Evolutionary conservation across 306 rosid genomes (phyloP).

Genomic region (Corylus americana): DNA sequence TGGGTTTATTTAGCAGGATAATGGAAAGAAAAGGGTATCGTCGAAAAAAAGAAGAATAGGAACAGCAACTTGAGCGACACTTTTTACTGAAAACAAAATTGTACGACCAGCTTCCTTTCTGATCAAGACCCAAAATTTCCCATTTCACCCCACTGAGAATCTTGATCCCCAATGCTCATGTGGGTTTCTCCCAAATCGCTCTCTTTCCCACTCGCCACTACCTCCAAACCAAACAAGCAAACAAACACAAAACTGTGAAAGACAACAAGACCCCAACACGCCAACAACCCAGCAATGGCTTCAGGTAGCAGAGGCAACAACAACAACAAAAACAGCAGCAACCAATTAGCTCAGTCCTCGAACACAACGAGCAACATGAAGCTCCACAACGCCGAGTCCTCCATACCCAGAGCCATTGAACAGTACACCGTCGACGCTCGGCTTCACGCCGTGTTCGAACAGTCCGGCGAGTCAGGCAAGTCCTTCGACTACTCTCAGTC

Average conservation of each 20-base stretch:
- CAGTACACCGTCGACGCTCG: constrained; percentile 95
- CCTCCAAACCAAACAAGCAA: background rate
- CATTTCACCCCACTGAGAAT: background rate
- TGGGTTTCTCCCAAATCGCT: background rate
- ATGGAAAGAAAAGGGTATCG: too few species aligned
- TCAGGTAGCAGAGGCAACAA: constrained; percentile 30
- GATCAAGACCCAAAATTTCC: background rate
- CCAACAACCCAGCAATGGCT: constrained; percentile 34
- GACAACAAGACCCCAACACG: background rate
- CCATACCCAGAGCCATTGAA: constrained; percentile 73
- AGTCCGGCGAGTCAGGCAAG: constrained; percentile 73
- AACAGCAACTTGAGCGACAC: too few species aligned
- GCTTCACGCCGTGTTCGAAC: constrained; percentile 89
- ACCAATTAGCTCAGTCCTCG: constrained; percentile 41
- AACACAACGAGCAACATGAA: constrained; percentile 29
- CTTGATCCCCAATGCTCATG: background rate
- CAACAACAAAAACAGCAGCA: background rate
- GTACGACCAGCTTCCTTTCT: background rate
- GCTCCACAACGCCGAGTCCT: constrained; percentile 40
- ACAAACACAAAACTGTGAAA: background rate
- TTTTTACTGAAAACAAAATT: background rate
- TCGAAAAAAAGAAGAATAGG: too few species aligned
- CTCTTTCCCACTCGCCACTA: background rate
- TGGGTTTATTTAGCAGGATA: too few species aligned
- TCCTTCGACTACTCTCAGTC: constrained; percentile 68